These are phyloP conservation scores for Arxiozyma slooffiae DNA, from an alignment of 1,139 yeast species.

Conservation along the genomic window DNA sequence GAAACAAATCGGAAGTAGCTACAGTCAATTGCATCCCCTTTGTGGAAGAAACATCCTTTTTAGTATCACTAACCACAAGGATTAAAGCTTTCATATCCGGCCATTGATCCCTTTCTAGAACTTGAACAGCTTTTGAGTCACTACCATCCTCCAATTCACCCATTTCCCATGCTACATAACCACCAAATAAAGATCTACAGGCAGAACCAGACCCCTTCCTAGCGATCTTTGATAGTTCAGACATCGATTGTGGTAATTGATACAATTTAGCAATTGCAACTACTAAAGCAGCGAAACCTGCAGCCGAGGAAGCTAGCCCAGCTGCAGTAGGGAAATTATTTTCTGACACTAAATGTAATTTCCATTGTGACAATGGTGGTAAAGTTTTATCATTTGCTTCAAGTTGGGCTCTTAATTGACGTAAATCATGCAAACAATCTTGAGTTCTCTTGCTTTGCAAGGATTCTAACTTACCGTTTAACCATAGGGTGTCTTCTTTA, in stretches of 20 bases:
- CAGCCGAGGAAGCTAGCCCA: slow-evolving; percentile 94
- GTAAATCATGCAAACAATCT: slow-evolving; percentile 70
- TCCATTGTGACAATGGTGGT: slow-evolving; percentile 55
- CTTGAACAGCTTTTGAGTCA: slow-evolving; percentile 87
- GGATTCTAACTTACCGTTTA: slow-evolving; percentile 69
- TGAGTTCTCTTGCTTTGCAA: slow-evolving; percentile 61
- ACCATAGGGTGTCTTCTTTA: slow-evolving; percentile 58
- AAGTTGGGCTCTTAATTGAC: slow-evolving; percentile 49
- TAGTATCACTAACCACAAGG: slow-evolving; percentile 83
- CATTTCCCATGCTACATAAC: slow-evolving; percentile 99
- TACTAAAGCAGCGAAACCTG: slow-evolving; percentile 95
- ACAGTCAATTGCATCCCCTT: slow-evolving; percentile 96
- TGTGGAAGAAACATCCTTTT: slow-evolving; percentile 91
- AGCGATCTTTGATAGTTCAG: slow-evolving; percentile 85
- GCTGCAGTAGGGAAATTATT: slow-evolving; percentile 99
- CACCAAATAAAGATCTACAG: slow-evolving; percentile 92
- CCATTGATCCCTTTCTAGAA: slow-evolving; percentile 83
- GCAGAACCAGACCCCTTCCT: slow-evolving; percentile 98
- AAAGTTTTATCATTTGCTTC: slow-evolving; percentile 42
- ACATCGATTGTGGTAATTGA: slow-evolving; percentile 66
- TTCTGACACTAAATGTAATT: slow-evolving; percentile 76
- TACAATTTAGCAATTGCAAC: slow-evolving; percentile 75
- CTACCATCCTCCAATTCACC: slow-evolving; percentile 62
- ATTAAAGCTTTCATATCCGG: slow-evolving; percentile 86
- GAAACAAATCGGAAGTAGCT: slow-evolving; percentile 73